phyloP scores from a whole-genome alignment of 2,329 filamentous ascomycete species.

The Calonectria pseudoreteaudii region DNA sequence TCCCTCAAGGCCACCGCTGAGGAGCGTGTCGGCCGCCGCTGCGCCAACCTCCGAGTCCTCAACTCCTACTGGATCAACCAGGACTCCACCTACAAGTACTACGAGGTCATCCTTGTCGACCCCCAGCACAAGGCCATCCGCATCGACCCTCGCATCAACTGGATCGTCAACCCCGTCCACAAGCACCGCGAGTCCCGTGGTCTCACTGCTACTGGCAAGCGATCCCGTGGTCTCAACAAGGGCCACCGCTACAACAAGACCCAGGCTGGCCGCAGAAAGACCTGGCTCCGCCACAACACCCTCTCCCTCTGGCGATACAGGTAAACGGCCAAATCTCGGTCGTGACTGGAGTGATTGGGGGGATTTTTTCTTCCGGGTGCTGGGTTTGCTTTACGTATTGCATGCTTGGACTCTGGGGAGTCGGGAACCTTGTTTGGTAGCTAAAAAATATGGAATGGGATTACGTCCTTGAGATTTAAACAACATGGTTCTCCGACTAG shows the following conservation, averaged over 20 bases:
- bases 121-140: conserved; percentile 99
- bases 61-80: conserved; percentile 99
- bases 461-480: conserved; percentile 44
- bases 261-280: conserved; percentile 96
- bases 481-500: conserved; percentile 39
- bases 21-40: conserved; percentile 99
- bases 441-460: conserved; percentile 47
- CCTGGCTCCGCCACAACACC: conserved; percentile 99
- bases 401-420: conserved; percentile 48
- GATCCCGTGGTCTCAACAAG: conserved; percentile 99
- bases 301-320: conserved; percentile 98
- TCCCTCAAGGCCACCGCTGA: conserved; percentile 97
- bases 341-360: conserved; percentile 31
- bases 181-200: conserved; percentile 99
- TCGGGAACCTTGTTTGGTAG: conserved; percentile 47
- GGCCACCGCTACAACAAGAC: conserved; percentile 99
- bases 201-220: conserved; percentile 99
- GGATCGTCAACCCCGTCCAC: conserved; percentile 99
- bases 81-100: conserved; percentile 99
- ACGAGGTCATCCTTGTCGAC: conserved; percentile 99
- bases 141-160: conserved; percentile 99
- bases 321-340: conserved; percentile 61
- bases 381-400: conserved; percentile 47
- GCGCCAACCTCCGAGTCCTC: conserved; percentile 98
- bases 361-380: conserved; percentile 35